These are phyloP conservation scores for Waltiozyma sp. DNA, from an alignment of 1,139 yeast genomes.

Conservation along the genomic window DNA sequence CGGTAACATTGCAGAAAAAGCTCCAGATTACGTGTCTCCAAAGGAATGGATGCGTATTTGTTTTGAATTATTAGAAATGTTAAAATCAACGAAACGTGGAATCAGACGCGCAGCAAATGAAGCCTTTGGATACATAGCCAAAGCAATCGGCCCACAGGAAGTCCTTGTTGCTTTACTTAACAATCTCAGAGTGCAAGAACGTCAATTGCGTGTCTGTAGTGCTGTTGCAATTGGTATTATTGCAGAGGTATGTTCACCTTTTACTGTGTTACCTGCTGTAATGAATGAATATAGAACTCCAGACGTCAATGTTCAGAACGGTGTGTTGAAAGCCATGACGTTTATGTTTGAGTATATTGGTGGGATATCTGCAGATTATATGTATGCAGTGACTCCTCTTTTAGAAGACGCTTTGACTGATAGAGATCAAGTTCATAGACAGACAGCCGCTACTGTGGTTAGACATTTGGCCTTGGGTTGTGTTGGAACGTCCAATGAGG, in stretches of 20 bases:
- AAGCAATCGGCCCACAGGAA: slow-evolving; percentile 94
- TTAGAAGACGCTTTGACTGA: slow-evolving; percentile 87
- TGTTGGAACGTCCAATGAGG: slow-evolving; percentile 65
- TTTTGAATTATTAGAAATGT: slow-evolving; percentile 80
- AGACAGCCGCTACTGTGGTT: slow-evolving; percentile 86
- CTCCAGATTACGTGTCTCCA: slow-evolving; percentile 81
- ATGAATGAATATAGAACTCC: slow-evolving; percentile 95
- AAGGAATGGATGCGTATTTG: slow-evolving; percentile 98
- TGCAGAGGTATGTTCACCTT: slow-evolving; percentile 89
- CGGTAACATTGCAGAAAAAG: slow-evolving; percentile 73
- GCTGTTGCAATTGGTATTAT: slow-evolving; percentile 98
- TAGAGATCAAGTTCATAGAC: slow-evolving; percentile 87
- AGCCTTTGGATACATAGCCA: slow-evolving; percentile 86
- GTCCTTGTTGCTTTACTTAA: slow-evolving; percentile 77
- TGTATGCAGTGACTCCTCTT: slow-evolving; percentile 71
- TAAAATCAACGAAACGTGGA: slow-evolving; percentile 72
- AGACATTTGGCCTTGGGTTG: slow-evolving; percentile 76
- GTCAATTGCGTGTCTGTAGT: slow-evolving; percentile 92
- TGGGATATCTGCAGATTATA: slow-evolving; percentile 70
- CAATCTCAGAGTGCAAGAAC: slow-evolving; percentile 84
- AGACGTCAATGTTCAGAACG: slow-evolving; percentile 89
- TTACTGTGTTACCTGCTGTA: slow-evolving; percentile 89
- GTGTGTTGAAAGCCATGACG: slow-evolving; percentile 85
- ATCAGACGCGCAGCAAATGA: slow-evolving; percentile 80
- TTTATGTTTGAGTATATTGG: slow-evolving; percentile 91